Evolutionary conservation across 176 grass and related monocot species (phyloP).

Genomic region (Thalia dealbata): DNA sequence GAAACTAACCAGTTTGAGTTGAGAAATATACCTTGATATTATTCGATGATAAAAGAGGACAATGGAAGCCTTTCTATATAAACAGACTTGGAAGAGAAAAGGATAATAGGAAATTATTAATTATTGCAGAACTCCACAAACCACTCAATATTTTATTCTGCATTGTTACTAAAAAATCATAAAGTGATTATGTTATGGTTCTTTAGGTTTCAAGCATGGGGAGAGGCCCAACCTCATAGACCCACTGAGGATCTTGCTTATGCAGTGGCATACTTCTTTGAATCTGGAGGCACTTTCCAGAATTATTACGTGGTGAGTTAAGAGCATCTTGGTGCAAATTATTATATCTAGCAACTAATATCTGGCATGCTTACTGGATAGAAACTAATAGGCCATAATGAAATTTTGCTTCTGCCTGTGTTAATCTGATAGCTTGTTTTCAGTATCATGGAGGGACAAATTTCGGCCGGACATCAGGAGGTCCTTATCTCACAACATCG

Average conservation of each 20-base stretch:
- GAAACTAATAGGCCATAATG: too few species aligned
- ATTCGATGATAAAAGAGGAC: too few species aligned
- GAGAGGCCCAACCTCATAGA: slow-evolving; percentile 49
- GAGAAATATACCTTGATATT: too few species aligned
- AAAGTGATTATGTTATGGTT: neutral
- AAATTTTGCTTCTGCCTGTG: neutral
- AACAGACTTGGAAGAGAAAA: too few species aligned
- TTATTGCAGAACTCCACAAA: too few species aligned
- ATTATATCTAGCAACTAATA: too few species aligned
- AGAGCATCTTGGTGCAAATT: neutral
- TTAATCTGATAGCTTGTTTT: neutral
- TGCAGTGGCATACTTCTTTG: slow-evolving; percentile 68
- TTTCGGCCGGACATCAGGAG: slow-evolving; percentile 60
- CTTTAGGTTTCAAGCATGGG: slow-evolving; percentile 73
- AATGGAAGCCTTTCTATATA: too few species aligned
- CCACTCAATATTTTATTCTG: too few species aligned
- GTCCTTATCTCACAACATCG: slow-evolving; percentile 69
- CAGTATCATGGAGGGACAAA: slow-evolving; percentile 93
- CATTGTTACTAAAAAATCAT: neutral
- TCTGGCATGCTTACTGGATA: too few species aligned
- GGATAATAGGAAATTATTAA: too few species aligned
- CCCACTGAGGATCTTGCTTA: slow-evolving; percentile 57
- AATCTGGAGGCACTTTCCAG: slow-evolving; percentile 44
- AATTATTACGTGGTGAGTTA: slow-evolving; percentile 75
- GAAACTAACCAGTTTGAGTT: too few species aligned